Evolutionary conservation across 2,329 filamentous ascomycete species (phyloP), one percentile per base, ranked within the genome.

Genomic region (Diaporthe velutina): DNA sequence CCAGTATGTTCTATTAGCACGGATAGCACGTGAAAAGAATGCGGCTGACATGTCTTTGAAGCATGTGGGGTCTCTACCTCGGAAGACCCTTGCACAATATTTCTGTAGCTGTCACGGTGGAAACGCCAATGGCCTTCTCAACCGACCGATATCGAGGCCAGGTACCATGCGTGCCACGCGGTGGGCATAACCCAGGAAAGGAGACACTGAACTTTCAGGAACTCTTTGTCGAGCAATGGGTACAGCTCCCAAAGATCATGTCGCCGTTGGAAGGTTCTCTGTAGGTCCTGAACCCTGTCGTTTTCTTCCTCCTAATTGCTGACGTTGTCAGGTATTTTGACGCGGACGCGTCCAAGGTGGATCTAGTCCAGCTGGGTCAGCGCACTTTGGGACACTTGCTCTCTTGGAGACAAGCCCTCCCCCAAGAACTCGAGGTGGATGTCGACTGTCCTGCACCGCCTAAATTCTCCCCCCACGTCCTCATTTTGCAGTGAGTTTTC

Each of bases 81-180:
- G 58, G 58, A 45, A 64, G 58, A 30, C 38, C 58, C 2, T 38
- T 64, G n/a, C 58, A 64, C 58, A 45, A 64, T 12, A 64, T 64
- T 7, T 45, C 58, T 10, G 38, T 22, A 3, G 58, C 38, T 3
- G 40, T 64, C 40, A 64, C 58, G 7, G 58, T 42, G 8, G 58
- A 64, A 40, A 64, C 58, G 9, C 58, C 58, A 22, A 45, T 30
- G n/a, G 58, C 38, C 15, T 64, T 64, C 38, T 64, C 58, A 12
- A 8, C 8, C 13, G 3, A 22, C 38, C 38, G 8, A 40, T 17
- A 64, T 45, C 15, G 45, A 4, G 8, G 30, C 3, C n/a, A 2
- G 38, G 12, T 13, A 9, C 8, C 13, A 12, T 60, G 57, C 57
- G 12, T 60, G 7, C 33, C n/a, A 9, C 13, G 13, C 12, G n/a